Evolutionary conservation across 2,329 filamentous ascomycete species (phyloP).

Genomic region (Oidium heveae): DNA sequence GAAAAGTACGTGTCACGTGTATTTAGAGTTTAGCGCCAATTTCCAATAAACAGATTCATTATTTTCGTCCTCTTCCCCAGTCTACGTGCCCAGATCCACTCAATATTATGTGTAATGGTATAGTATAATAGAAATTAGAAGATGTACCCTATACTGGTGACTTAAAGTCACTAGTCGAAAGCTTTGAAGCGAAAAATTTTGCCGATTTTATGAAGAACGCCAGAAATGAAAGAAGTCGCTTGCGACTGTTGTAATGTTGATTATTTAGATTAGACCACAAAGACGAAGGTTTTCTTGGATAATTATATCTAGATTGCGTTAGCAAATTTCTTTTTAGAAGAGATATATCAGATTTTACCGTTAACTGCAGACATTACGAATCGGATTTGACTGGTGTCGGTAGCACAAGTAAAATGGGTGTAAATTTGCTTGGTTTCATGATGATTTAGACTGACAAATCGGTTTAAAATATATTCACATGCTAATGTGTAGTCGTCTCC

Average conservation of each 20-base stretch:
- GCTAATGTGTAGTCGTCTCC: conserved; percentile 87
- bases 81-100: too few species aligned
- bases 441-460: conserved; percentile 95
- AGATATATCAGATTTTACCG: conserved; percentile 26
- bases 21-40: too few species aligned
- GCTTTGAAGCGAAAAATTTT: too few species aligned
- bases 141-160: too few species aligned
- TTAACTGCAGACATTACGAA: conserved; percentile 99
- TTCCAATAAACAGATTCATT: too few species aligned
- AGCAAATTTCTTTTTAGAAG: conserved; percentile 12
- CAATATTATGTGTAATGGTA: too few species aligned
- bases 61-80: too few species aligned
- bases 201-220: too few species aligned
- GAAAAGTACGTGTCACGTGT: too few species aligned
- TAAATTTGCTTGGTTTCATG: conserved; percentile 99
- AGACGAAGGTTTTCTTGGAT: conserved; percentile 97
- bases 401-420: conserved; percentile 97
- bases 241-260: conserved; percentile 1
- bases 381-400: conserved; percentile 93
- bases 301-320: conserved; percentile 61
- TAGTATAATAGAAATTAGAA: too few species aligned
- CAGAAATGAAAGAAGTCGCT: too few species aligned
- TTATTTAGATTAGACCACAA: conserved; percentile 69
- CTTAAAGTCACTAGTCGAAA: too few species aligned
- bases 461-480: conserved; percentile 96